Base-by-base conservation (phyloP, 441 rosid species). In the Viola pubescens region DNA sequence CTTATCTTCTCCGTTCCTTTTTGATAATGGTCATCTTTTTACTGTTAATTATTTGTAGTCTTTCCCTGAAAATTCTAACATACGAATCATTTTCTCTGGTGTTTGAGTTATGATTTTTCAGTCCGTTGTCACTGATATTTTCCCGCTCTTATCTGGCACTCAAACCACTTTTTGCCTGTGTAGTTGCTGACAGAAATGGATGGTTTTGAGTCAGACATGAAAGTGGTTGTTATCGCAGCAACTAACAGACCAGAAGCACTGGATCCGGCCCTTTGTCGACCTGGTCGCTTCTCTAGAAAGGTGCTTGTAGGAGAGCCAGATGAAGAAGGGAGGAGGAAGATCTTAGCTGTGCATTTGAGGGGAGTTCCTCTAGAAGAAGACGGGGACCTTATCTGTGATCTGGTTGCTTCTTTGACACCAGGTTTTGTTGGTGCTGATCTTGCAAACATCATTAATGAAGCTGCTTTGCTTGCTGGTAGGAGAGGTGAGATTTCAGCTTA, bases 131-230 rank as follows among this genome's bases (percentile, higher is more conserved):
- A 14, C 16, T 46, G 39, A 45, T 55, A 37, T 39, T 57, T 48
- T 58, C 49, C 19, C 51, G 39, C 62, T 61, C 47, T 63, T 9
- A 53, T 52, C 54, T 56, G 64, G 56, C 2, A 26, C 34, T 26
- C 34, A 26, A 26, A 26, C 37, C 8, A 19, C 19, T 11, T 66
- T 75, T 46, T 59, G 7, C 59, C 42, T 76, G 64, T 82, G 79
- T 68, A 94, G 99, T 77, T 94, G 77, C 89, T 94, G 73, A 94
- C 97, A 52, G 97, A 94, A 79, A 89, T 89, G 97, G 99, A 94
- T 72, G 97, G 99, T 48, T 72, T 61, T 39, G 84, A 91, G 72
- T 86, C 88, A 58, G 86, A 85, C 60, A 83, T 75, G 68, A 94
- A 79, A 77, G 98, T 94, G 73, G 87, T 94, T 1, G 87, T 94